phyloP scores from a whole-genome alignment of 2,329 filamentous ascomycete genomes.

The Colletotrichum horii region DNA sequence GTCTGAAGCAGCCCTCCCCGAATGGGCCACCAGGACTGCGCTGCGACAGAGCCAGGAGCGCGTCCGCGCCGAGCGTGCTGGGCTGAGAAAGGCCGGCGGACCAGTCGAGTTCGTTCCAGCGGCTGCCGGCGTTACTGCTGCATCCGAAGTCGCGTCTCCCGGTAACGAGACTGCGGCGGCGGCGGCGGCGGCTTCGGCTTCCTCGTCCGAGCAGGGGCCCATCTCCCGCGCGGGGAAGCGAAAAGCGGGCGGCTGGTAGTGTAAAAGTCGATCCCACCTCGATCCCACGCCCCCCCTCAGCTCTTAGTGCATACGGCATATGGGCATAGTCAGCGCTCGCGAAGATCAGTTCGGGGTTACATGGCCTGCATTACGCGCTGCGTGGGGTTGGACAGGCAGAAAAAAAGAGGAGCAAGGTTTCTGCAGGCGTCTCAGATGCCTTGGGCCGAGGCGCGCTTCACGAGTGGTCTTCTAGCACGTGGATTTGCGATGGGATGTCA shows the following conservation, averaged over 20 bases:
- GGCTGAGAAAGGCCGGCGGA: slow-evolving; percentile 44
- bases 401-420: not conserved
- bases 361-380: not conserved
- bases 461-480: not conserved
- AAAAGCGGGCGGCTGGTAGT: slow-evolving; percentile 30
- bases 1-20: slow-evolving; percentile 50
- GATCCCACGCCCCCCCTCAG: not conserved
- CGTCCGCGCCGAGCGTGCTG: slow-evolving; percentile 48
- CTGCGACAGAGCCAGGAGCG: slow-evolving; percentile 55
- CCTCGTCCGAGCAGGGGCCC: slow-evolving; percentile 24
- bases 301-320: not conserved
- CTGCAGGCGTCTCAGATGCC: slow-evolving; percentile 2
- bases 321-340: not conserved
- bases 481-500: not conserved
- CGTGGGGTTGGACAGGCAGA: not conserved
- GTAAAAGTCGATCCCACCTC: too few species aligned
- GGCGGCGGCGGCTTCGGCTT: not conserved
- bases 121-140: not conserved
- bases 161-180: slow-evolving; percentile 4
- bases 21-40: slow-evolving; percentile 56
- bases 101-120: slow-evolving; percentile 57
- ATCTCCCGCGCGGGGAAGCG: slow-evolving; percentile 34
- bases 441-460: slow-evolving; percentile 1
- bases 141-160: not conserved
- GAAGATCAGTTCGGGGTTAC: not conserved